These are phyloP conservation scores for Remersonia thermophila DNA, from an alignment of 2,329 filamentous ascomycete species.

Conservation along the genomic window DNA sequence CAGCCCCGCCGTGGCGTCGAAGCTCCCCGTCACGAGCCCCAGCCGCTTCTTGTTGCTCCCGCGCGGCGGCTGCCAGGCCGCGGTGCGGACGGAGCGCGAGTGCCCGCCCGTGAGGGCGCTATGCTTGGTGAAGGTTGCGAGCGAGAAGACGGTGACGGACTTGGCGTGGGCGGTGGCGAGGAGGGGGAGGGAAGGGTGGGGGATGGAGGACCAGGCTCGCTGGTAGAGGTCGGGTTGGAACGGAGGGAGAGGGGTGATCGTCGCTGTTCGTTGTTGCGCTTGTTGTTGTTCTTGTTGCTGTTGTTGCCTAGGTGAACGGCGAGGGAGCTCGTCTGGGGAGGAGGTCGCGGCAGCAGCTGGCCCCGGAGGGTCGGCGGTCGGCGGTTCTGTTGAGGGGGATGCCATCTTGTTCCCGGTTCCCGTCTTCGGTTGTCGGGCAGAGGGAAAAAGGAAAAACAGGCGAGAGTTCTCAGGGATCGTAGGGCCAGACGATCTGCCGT, in stretches of 20 bases:
- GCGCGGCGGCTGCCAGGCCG: constrained; percentile 74
- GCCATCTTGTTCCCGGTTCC: background rate
- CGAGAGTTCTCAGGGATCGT: too few species aligned
- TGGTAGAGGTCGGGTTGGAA: constrained; percentile 47
- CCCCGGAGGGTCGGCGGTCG: too few species aligned
- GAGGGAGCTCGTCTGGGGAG: background rate
- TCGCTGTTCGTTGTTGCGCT: background rate
- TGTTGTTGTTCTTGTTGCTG: constrained; percentile 1
- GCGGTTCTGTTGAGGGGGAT: background rate
- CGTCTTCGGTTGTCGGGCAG: too few species aligned
- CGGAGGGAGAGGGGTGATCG: constrained; percentile 33
- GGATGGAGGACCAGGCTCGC: constrained; percentile 74
- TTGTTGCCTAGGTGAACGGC: background rate
- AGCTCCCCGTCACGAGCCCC: constrained; percentile 82
- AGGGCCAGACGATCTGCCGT: too few species aligned
- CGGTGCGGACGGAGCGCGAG: constrained; percentile 73
- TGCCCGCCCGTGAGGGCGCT: constrained; percentile 77
- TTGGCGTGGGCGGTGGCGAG: constrained; percentile 83
- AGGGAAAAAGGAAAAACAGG: too few species aligned
- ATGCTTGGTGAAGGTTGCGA: constrained; percentile 66
- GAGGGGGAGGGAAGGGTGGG: constrained; percentile 78
- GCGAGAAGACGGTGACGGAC: constrained; percentile 78
- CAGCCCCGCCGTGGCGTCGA: constrained; percentile 81
- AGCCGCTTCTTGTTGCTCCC: constrained; percentile 36
- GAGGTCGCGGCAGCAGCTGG: too few species aligned